Evolutionary conservation across 257 asterid species (phyloP).

Genomic region (Solanum pimpinellifolium): DNA sequence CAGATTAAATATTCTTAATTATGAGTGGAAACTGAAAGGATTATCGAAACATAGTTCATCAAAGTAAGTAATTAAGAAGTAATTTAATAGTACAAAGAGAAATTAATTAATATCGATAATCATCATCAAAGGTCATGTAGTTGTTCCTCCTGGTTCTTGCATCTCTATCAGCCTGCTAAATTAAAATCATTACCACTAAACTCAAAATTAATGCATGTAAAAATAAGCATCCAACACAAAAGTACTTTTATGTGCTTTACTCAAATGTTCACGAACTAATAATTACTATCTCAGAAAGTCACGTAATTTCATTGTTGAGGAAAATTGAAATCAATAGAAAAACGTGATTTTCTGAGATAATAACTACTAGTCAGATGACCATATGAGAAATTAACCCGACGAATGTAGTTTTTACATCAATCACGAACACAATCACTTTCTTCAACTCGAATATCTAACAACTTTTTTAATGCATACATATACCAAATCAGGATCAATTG

Average conservation of each 20-base stretch:
- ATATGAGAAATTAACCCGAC: no score
- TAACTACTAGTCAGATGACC: neutral
- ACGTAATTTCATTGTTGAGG: neutral
- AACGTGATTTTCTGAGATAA: neutral
- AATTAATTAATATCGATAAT: conserved; percentile 33
- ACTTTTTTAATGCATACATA: neutral
- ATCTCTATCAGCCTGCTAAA: conserved; percentile 70
- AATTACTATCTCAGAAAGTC: neutral
- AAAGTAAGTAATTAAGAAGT: neutral
- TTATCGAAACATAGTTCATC: neutral
- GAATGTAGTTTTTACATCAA: neutral
- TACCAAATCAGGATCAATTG: neutral
- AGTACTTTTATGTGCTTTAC: neutral
- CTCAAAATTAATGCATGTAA: neutral
- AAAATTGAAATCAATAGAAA: neutral
- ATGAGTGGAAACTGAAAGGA: neutral
- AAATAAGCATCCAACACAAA: neutral
- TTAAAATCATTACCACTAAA: neutral
- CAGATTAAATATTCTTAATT: neutral
- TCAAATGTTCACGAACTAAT: neutral
- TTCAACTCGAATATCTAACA: neutral
- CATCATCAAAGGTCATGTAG: conserved; percentile 52
- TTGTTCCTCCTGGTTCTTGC: conserved; percentile 60
- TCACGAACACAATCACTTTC: neutral
- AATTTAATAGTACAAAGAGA: neutral